phyloP scores from a whole-genome alignment of 2,329 filamentous ascomycete genomes.

The Aspergillus neoniger region DNA sequence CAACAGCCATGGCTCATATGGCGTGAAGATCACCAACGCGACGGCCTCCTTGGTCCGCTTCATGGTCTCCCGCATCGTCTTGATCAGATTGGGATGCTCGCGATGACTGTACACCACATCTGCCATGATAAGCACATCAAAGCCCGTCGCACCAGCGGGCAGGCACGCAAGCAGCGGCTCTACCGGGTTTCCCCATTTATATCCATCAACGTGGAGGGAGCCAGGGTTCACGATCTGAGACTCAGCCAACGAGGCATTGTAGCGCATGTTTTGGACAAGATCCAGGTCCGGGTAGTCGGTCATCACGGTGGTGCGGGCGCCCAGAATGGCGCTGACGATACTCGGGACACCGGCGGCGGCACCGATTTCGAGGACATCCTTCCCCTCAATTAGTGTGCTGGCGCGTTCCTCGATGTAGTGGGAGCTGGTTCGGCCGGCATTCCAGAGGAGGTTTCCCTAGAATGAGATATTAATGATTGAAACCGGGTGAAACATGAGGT shows the following conservation, averaged over 20 bases:
- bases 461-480: slow-evolving; percentile 3
- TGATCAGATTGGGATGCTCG: slow-evolving; percentile 76
- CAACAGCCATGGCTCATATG: slow-evolving; percentile 86
- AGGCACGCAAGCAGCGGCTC: slow-evolving; percentile 61
- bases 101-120: slow-evolving; percentile 90
- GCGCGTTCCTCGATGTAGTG: slow-evolving; percentile 73
- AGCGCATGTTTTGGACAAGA: slow-evolving; percentile 74
- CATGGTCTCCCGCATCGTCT: slow-evolving; percentile 69
- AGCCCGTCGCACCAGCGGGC: slow-evolving; percentile 48
- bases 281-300: slow-evolving; percentile 88
- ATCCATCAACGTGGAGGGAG: slow-evolving; percentile 66
- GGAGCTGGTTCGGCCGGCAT: slow-evolving; percentile 77
- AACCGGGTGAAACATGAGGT: not conserved
- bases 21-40: slow-evolving; percentile 90
- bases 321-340: slow-evolving; percentile 72
- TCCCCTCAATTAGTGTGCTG: slow-evolving; percentile 60
- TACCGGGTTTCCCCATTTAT: slow-evolving; percentile 76
- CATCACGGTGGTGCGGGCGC: slow-evolving; percentile 69
- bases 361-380: slow-evolving; percentile 82
- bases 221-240: slow-evolving; percentile 43
- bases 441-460: slow-evolving; percentile 85
- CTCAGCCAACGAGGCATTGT: slow-evolving; percentile 67
- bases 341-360: slow-evolving; percentile 84
- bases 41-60: slow-evolving; percentile 56
- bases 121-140: slow-evolving; percentile 82